A percentile compares a stretch with the other conserved stretches of the same genome.
Conservation (phyloP, 768 basidiomycete genomes). For the Russula compacta region DNA sequence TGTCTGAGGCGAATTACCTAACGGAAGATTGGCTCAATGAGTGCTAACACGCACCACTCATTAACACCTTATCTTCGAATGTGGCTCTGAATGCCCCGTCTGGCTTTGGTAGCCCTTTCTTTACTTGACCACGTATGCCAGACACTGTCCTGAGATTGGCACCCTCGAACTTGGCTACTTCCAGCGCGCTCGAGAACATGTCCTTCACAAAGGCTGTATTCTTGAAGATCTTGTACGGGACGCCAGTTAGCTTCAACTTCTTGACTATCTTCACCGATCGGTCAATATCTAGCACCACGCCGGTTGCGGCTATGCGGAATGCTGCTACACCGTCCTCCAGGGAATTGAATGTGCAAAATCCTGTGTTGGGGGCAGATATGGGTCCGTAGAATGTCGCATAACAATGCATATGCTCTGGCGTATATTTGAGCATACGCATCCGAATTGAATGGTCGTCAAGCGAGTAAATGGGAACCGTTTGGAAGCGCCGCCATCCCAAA, state of each 20-base stretch:
- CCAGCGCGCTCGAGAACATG: constrained; percentile 90
- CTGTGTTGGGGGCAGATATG: constrained; percentile 83
- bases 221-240: constrained; percentile 96
- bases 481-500: constrained; percentile 96
- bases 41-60: constrained; percentile 62
- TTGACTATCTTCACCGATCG: constrained; percentile 93
- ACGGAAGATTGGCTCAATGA: not conserved
- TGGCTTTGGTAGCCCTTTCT: constrained; percentile 91
- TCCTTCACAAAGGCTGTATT: constrained; percentile 98
- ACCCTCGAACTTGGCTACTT: constrained; percentile 98
- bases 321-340: constrained; percentile 54
- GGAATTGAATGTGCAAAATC: constrained; percentile 95
- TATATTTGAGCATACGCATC: constrained; percentile 99
- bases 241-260: constrained; percentile 93
- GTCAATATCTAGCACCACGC: constrained; percentile 90
- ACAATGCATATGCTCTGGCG: constrained; percentile 99
- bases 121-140: constrained; percentile 93
- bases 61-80: constrained; percentile 95
- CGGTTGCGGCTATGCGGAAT: constrained; percentile 88
- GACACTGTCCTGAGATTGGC: constrained; percentile 94
- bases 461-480: constrained; percentile 89
- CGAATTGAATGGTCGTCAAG: constrained; percentile 96
- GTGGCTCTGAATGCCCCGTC: constrained; percentile 94
- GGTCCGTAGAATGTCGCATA: constrained; percentile 97
- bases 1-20: constrained; percentile 42